Base-by-base conservation (phyloP, 768 basidiomycete species). In the Coprinopsis strossmayeri region DNA sequence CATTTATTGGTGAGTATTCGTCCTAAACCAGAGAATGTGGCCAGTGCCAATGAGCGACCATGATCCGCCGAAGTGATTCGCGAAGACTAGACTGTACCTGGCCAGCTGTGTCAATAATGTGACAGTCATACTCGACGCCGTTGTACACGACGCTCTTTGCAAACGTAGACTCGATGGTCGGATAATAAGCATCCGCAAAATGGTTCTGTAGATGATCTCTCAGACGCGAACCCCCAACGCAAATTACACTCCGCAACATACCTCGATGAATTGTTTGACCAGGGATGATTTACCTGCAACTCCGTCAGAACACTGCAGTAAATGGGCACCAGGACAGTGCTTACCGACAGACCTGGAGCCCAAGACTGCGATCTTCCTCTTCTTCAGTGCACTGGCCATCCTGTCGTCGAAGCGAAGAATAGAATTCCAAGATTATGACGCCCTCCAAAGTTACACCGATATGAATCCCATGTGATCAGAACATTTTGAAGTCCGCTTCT, bases 31-130 rank as follows among this genome's bases (percentile, higher is more conserved):
- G 27, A n/a, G 12, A 12, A 27, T 10, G 20, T 15, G 4, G 17
- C n/a, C n/a, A n/a, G n/a, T n/a, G n/a, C n/a, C n/a, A n/a, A n/a
- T n/a, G n/a, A n/a, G n/a, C n/a, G 35, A 32, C 30, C 30, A 32
- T 32, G 30, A 32, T 32, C 15, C 30, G 30, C n/a, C 30, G 15
- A 32, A 15, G 30, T 32, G 15, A 32, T 15, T 32, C 15, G 30
- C 7, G 15, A 15, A 32, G 9, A 32, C 15, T 15, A 7, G 15
- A 32, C 15, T 17, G 35, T 9, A 91, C 93, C 81, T 97, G 95
- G 24, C 95, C 95, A 44, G 95, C 95, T 54, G 92, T 95, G 65
- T 98, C 95, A 58, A 97, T 91, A 70, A 98, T 94, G 68, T 95
- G 92, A 69, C 93, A 94, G 52, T 92, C 86, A 60, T 93, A 98